A percentile compares a stretch with the other conserved stretches of the same genome.
phyloP scores from a whole-genome alignment of 805 yeast genomes.

The Yamadazyma phyllophila region DNA sequence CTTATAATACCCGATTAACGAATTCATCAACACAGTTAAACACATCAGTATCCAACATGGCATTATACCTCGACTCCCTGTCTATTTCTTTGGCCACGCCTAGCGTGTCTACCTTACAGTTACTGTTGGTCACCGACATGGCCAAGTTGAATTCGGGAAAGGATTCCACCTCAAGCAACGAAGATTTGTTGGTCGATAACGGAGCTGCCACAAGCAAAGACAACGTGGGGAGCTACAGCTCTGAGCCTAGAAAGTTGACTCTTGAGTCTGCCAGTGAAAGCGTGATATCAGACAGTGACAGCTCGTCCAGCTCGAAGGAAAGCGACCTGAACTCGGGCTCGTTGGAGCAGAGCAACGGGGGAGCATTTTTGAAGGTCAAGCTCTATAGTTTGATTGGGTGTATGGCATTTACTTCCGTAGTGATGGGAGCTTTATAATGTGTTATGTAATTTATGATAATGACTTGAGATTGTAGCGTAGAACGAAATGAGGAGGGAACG shows the following conservation, averaged over 20 bases:
- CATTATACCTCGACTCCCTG: slow-evolving; percentile 4
- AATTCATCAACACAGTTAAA: not conserved
- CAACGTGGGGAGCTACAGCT: slow-evolving; percentile 7
- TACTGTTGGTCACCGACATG: slow-evolving; percentile 7
- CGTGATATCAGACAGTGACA: slow-evolving; percentile 7
- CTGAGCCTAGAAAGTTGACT: slow-evolving; percentile 10
- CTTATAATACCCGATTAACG: no score
- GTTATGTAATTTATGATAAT: slow-evolving; percentile 3
- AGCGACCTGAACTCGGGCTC: slow-evolving; percentile 6
- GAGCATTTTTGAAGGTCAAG: not conserved
- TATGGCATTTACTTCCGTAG: slow-evolving; percentile 1
- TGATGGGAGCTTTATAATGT: slow-evolving; percentile 11
- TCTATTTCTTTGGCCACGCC: slow-evolving; percentile 2
- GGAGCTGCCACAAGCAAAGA: not conserved
- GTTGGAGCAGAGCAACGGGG: slow-evolving; percentile 5
- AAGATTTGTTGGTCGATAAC: slow-evolving; percentile 5
- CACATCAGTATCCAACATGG: not conserved
- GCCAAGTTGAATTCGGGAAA: not conserved
- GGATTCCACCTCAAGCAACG: not conserved
- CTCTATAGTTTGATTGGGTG: slow-evolving; percentile 2
- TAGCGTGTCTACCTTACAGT: slow-evolving; percentile 3
- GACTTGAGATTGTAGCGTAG: not conserved
- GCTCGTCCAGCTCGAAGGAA: not conserved
- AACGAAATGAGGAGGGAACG: not conserved
- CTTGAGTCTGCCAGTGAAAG: slow-evolving; percentile 15